A percentile compares a stretch with the other conserved stretches of the same genome.
Conservation (phyloP, 768 basidiomycete genomes). For the Lyophyllum shimeji region DNA sequence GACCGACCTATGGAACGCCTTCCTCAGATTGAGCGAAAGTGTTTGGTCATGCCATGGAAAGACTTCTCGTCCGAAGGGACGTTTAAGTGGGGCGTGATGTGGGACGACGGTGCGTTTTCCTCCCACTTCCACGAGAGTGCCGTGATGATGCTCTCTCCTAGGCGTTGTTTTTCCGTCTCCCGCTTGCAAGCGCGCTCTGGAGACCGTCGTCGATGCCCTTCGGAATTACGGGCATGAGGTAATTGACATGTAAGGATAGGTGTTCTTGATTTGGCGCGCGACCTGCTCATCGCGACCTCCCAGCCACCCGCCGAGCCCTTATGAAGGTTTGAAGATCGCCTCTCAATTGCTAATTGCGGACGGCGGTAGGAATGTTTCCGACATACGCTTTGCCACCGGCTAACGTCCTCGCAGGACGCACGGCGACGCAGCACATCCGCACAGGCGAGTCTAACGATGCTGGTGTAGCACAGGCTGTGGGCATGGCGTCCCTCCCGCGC, state of each 20-base stretch:
- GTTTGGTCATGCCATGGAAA: constrained; percentile 43
- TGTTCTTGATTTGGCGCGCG: background rate
- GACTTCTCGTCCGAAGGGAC: constrained; percentile 24
- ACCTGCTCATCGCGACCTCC: background rate
- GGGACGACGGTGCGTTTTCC: constrained; percentile 52
- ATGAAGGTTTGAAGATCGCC: constrained; percentile 50
- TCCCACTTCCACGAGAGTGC: constrained; percentile 13
- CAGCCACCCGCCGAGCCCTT: constrained; percentile 46
- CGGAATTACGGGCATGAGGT: constrained; percentile 48
- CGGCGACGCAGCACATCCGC: constrained; percentile 7
- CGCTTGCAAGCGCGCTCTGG: constrained; percentile 55
- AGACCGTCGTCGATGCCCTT: constrained; percentile 43
- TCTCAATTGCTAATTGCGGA: constrained; percentile 54
- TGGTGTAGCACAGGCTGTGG: constrained; percentile 26
- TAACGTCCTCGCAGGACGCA: constrained; percentile 5
- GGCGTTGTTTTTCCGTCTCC: constrained; percentile 60
- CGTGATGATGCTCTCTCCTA: constrained; percentile 17
- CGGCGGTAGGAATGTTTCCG: constrained; percentile 32
- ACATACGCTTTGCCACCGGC: background rate
- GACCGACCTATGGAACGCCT: constrained; percentile 14
- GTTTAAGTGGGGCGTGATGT: constrained; percentile 58
- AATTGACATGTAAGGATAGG: constrained; percentile 39
- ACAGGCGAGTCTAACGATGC: constrained; percentile 16
- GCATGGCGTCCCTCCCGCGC: constrained; percentile 44
- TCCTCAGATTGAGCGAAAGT: constrained; percentile 17